phyloP scores from a whole-genome alignment of 441 rosid species.

The Jatropha multifida region DNA sequence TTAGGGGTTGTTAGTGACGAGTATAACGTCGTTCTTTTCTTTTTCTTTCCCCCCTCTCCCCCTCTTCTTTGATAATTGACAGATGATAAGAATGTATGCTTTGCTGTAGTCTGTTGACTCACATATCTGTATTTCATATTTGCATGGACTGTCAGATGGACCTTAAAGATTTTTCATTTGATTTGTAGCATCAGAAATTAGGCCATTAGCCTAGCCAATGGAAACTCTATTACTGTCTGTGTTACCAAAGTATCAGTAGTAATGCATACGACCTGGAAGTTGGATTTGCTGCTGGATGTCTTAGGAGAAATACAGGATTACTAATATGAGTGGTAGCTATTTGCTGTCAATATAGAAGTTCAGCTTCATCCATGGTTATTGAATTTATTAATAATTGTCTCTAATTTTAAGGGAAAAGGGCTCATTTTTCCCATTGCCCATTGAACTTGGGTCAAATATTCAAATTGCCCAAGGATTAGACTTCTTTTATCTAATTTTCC shows the following conservation, averaged over 20 bases:
- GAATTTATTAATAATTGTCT: neutral
- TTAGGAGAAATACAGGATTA: neutral
- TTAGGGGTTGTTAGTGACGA: slow-evolving; percentile 31
- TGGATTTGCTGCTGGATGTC: neutral
- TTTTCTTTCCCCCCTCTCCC: neutral
- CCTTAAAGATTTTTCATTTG: neutral
- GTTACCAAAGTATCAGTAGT: neutral
- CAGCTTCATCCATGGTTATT: neutral
- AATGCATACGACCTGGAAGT: neutral
- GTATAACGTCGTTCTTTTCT: slow-evolving; percentile 31
- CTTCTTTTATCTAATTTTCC: no score
- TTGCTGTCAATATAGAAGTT: neutral
- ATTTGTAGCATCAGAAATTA: neutral
- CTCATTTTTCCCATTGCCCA: no score
- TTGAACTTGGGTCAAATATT: no score
- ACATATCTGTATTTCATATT: slow-evolving; percentile 21
- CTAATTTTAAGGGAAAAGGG: neutral
- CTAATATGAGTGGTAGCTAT: neutral
- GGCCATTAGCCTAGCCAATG: neutral
- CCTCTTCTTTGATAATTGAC: slow-evolving; percentile 16
- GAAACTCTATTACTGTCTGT: neutral
- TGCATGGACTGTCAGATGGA: slow-evolving; percentile 8
- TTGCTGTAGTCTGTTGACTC: slow-evolving; percentile 30
- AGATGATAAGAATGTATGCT: slow-evolving; percentile 48
- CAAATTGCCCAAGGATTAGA: no score